phyloP scores from a whole-genome alignment of 2,329 filamentous ascomycete species.

The Bipolaris sorokiniana region DNA sequence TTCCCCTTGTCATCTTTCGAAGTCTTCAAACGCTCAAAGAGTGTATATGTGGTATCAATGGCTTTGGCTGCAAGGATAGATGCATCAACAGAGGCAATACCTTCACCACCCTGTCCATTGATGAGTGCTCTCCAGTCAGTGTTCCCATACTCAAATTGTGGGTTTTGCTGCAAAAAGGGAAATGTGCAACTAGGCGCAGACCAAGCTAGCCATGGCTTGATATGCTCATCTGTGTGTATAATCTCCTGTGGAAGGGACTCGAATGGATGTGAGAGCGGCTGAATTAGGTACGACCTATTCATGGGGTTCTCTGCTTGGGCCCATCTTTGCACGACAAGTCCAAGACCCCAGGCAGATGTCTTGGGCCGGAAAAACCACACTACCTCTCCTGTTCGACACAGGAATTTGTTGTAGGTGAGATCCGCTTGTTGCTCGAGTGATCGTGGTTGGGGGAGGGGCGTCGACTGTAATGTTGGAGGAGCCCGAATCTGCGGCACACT shows the following conservation, averaged over 20 bases:
- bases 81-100: constrained; percentile 61
- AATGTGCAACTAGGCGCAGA: constrained; percentile 61
- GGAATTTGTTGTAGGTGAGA: constrained; percentile 54
- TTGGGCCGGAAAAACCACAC: constrained; percentile 61
- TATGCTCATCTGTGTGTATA: constrained; percentile 52
- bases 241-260: constrained; percentile 49
- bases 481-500: constrained; percentile 28
- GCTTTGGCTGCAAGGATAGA: constrained; percentile 64
- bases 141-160: constrained; percentile 53
- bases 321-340: constrained; percentile 58
- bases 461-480: constrained; percentile 36
- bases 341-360: constrained; percentile 59
- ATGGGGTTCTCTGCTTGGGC: constrained; percentile 38
- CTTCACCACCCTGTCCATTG: constrained; percentile 53
- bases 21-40: constrained; percentile 56
- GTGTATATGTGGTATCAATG: constrained; percentile 62
- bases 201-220: constrained; percentile 66
- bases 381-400: constrained; percentile 62
- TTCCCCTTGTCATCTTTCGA: constrained; percentile 42
- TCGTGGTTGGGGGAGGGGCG: constrained; percentile 50
- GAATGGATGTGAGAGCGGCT: constrained; percentile 57
- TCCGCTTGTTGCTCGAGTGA: constrained; percentile 59
- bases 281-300: constrained; percentile 51
- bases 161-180: constrained; percentile 50
- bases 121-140: constrained; percentile 59